These are phyloP conservation scores for Puccinia novopanici DNA, from an alignment of 1,284 basidiomycete genomes.

Conservation along the genomic window DNA sequence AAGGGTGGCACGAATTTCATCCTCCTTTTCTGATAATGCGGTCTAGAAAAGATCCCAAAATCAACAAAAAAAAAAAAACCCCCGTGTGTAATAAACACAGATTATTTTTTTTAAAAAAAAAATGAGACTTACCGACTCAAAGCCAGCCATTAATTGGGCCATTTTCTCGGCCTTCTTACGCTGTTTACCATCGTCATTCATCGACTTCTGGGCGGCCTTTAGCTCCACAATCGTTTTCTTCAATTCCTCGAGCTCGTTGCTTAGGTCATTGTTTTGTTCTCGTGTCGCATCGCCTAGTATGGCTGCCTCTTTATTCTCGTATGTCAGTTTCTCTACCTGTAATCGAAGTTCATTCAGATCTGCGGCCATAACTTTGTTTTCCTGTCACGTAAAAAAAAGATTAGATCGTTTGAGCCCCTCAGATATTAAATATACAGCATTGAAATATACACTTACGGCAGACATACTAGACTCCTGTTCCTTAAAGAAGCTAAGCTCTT, in stretches of 20 bases:
- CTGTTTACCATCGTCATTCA: constrained; percentile 90
- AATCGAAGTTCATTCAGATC: constrained; percentile 87
- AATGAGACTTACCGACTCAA: constrained; percentile 75
- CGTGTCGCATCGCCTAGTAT: constrained; percentile 96
- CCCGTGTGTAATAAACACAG: neutral
- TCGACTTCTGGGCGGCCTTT: constrained; percentile 74
- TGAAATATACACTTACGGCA: constrained; percentile 64
- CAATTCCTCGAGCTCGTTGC: constrained; percentile 85
- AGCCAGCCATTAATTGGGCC: constrained; percentile 99
- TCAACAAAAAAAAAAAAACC: constrained; percentile 33
- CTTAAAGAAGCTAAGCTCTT: constrained; percentile 78
- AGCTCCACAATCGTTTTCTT: constrained; percentile 58
- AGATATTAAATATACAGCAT: neutral
- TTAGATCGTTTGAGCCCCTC: too few relatives aligned
- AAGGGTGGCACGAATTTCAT: constrained; percentile 79
- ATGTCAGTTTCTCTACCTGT: constrained; percentile 86
- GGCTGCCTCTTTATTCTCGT: constrained; percentile 90
- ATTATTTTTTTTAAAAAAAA: neutral
- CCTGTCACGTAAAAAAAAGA: constrained; percentile 63
- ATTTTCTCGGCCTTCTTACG: constrained; percentile 99
- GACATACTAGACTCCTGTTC: constrained; percentile 80
- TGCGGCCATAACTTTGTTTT: constrained; percentile 80
- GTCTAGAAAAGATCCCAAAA: constrained; percentile 77
- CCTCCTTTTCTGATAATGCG: constrained; percentile 88
- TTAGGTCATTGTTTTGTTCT: constrained; percentile 88